phyloP scores from a whole-genome alignment of 108 stramenopile species.

The Parietichytrium sp. region DNA sequence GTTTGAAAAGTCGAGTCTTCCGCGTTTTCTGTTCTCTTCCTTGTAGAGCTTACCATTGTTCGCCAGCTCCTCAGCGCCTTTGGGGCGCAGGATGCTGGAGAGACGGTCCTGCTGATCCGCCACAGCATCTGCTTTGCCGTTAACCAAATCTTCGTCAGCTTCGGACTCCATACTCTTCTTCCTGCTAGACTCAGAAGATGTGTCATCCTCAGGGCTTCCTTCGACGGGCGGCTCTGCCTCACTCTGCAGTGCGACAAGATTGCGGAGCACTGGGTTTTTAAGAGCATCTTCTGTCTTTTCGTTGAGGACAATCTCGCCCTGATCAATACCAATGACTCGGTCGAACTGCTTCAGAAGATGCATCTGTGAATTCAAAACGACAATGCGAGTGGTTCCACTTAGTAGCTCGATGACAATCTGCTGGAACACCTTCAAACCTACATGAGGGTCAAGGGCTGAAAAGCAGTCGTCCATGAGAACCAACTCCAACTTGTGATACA shows the following conservation, averaged over 20 bases:
- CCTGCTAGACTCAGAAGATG: not conserved
- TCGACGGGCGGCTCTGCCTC: no score
- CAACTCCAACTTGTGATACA: slow-evolving; percentile 73
- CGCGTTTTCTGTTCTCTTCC: no score
- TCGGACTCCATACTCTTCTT: no score
- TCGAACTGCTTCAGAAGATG: not conserved
- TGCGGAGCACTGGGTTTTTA: not conserved
- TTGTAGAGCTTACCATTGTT: no score
- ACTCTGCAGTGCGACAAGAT: not conserved
- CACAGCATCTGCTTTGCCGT: no score
- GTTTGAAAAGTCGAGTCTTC: no score
- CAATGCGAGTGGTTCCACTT: not conserved
- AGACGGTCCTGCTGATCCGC: no score
- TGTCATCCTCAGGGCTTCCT: not conserved
- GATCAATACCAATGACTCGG: not conserved
- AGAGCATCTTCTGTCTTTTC: not conserved
- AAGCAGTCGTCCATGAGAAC: slow-evolving; percentile 81
- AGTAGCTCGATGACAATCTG: slow-evolving; percentile 41
- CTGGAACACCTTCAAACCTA: slow-evolving; percentile 70
- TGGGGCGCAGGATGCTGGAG: no score
- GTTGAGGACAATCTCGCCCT: not conserved
- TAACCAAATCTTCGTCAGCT: no score
- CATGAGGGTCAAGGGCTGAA: slow-evolving; percentile 77
- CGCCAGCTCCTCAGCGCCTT: no score
- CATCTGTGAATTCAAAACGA: slow-evolving; percentile 38